Base-by-base conservation (phyloP, 2,329 filamentous ascomycete genomes). In the Fonsecaea pedrosoi region DNA sequence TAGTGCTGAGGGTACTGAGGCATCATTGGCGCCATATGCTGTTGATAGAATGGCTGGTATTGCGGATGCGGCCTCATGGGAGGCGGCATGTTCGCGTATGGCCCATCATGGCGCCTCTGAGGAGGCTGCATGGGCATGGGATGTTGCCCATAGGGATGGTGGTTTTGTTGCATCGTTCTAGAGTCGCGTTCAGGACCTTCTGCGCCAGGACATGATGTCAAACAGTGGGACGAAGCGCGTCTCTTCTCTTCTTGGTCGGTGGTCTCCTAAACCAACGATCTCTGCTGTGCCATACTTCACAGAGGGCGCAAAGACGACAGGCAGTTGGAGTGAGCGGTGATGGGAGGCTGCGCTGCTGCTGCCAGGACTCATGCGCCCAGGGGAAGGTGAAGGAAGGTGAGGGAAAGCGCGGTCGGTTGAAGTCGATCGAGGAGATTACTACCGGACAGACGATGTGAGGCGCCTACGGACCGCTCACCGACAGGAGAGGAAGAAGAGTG, bases 21-120 rank as follows among this genome's bases (percentile, higher is more conserved):
- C 77, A 74, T 80, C 74, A 73, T 79, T 74, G 75, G 86, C 79
- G 75, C 85, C 84, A 79, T 87, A 83, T 69, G 89, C 80, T 64
- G 87, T 83, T 62, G 85, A 82, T 76, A 83, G 72, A 81, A 79
- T 72, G 78, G 74, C 82, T 87, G 88, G 73, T 90, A 87, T 57
- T 80, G 86, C 65, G 86, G 86, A 69, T 85, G 84, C 65, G 86
- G 82, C 65, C 81, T 80, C 78, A 88, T 84, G 71, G 83, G 85
- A 37, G 83, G 81, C 59, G 78, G 79, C 7, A 75, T 77, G 12
- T 77, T 73, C 21, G 77, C 74, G 71, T 83, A 83, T 37, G 79
- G 73, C 62, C 80, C 75, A 58, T 83, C 80, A 72, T 81, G 79
- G 71, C 81, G 80, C 69, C 80, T 79, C 68, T 81, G 80, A 30